Evolutionary conservation across 176 grass and related monocot genomes (phyloP).

Genomic region (Bolboschoenus planiculmis): DNA sequence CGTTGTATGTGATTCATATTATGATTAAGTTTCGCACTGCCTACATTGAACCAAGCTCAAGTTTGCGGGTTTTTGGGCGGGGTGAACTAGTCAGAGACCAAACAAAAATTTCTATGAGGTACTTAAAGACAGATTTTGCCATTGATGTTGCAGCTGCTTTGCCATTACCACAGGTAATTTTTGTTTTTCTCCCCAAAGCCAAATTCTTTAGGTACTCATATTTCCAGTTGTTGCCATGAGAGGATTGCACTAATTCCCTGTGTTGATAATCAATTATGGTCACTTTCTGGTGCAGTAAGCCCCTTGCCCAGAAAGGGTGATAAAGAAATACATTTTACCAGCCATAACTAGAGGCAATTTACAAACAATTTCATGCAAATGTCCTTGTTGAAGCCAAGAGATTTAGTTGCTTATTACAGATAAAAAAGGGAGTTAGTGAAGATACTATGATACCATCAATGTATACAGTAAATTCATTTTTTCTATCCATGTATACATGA

Average conservation of each 20-base stretch:
- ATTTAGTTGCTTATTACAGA: background rate
- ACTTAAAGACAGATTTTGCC: conserved; percentile 71
- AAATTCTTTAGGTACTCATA: background rate
- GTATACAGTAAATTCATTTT: background rate
- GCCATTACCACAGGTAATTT: conserved; percentile 89
- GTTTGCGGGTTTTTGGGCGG: conserved; percentile 69
- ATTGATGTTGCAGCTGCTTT: conserved; percentile 74
- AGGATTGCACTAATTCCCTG: background rate
- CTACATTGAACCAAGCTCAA: conserved; percentile 57
- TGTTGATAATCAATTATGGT: background rate
- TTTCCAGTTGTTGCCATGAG: background rate
- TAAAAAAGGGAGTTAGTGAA: background rate
- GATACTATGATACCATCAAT: background rate
- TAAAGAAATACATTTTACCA: background rate
- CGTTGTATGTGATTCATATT: conserved; percentile 75
- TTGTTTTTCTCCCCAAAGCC: background rate
- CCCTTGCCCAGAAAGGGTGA: background rate
- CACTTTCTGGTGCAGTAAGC: background rate
- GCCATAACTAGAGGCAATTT: background rate
- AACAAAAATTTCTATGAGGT: conserved; percentile 71
- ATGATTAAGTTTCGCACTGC: conserved; percentile 85
- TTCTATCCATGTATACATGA: background rate
- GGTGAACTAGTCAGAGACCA: conserved; percentile 77
- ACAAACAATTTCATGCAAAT: background rate
- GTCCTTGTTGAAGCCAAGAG: background rate